Conservation (phyloP, 768 basidiomycete genomes). For the Symmetrospora coprosmae region DNA sequence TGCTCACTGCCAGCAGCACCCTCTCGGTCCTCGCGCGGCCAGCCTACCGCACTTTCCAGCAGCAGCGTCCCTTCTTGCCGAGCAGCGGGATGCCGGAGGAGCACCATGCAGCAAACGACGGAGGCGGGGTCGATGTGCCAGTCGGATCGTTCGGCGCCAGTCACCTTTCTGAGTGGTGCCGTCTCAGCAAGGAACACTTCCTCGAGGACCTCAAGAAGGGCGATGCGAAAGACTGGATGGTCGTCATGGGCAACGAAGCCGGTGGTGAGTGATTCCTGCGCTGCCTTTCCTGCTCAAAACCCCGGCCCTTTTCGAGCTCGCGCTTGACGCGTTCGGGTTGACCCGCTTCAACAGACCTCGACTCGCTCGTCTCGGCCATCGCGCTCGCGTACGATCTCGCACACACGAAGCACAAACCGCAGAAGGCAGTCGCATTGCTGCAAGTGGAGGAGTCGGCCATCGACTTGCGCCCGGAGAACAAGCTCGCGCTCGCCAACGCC, state of each 20-base stretch:
- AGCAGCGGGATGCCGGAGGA: no score
- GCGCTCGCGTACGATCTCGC: slow-evolving; percentile 16
- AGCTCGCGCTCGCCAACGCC: slow-evolving; percentile 17
- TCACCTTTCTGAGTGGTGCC: slow-evolving; percentile 16
- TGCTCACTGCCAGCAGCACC: no score
- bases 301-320: not conserved
- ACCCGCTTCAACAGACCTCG: slow-evolving; percentile 8
- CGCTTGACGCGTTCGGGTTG: not conserved
- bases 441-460: slow-evolving; percentile 15
- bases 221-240: slow-evolving; percentile 1
- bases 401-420: not conserved
- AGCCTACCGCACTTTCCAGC: no score
- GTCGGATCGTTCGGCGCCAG: slow-evolving; percentile 4
- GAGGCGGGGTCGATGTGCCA: no score
- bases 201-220: slow-evolving; percentile 1
- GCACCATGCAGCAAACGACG: no score
- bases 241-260: slow-evolving; percentile 18
- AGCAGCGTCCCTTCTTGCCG: no score
- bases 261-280: slow-evolving; percentile 1
- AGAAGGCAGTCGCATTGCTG: slow-evolving; percentile 12
- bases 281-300: not conserved
- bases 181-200: slow-evolving; percentile 3
- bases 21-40: no score
- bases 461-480: slow-evolving; percentile 23
- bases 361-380: slow-evolving; percentile 19